Conservation (phyloP, 2,329 filamentous ascomycete genomes). For the Alternaria novae-zelandiae region DNA sequence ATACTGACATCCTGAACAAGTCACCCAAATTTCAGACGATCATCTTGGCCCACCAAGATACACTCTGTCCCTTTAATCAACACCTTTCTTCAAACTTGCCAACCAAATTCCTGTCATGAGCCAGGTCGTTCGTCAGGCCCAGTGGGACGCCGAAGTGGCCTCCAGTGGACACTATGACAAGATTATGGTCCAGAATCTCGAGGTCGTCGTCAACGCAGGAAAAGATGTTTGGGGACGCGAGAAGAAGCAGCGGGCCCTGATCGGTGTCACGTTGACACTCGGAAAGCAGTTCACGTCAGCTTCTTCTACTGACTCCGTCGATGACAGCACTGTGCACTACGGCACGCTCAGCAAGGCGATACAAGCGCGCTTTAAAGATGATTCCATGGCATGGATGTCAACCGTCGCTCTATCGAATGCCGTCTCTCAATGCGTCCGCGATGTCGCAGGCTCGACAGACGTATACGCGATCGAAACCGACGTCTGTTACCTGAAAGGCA, state of each 20-base stretch:
- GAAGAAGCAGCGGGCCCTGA: slow-evolving; percentile 66
- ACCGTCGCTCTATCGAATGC: slow-evolving; percentile 28
- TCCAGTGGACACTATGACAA: slow-evolving; percentile 40
- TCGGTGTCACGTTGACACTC: slow-evolving; percentile 68
- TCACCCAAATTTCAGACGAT: not conserved
- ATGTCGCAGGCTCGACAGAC: slow-evolving; percentile 32
- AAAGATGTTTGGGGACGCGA: slow-evolving; percentile 73
- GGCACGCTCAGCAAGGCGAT: slow-evolving; percentile 72
- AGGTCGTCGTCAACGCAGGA: slow-evolving; percentile 62
- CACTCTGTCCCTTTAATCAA: not conserved
- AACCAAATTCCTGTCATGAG: slow-evolving; percentile 7
- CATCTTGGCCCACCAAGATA: not conserved
- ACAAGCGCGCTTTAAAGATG: slow-evolving; percentile 54
- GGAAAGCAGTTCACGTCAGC: slow-evolving; percentile 63
- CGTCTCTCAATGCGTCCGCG: slow-evolving; percentile 23
- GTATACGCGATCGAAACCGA: slow-evolving; percentile 58
- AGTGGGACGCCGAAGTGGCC: slow-evolving; percentile 31
- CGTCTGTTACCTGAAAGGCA: slow-evolving; percentile 70
- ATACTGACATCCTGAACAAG: not conserved
- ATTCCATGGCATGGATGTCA: slow-evolving; percentile 27
- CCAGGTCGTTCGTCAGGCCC: slow-evolving; percentile 20
- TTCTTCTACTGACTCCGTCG: slow-evolving; percentile 65
- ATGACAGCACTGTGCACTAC: slow-evolving; percentile 77
- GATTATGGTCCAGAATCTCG: slow-evolving; percentile 69
- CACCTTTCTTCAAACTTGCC: not conserved